Base-by-base conservation (phyloP, 305 asterid genomes). In the Fraxinus latifolia region DNA sequence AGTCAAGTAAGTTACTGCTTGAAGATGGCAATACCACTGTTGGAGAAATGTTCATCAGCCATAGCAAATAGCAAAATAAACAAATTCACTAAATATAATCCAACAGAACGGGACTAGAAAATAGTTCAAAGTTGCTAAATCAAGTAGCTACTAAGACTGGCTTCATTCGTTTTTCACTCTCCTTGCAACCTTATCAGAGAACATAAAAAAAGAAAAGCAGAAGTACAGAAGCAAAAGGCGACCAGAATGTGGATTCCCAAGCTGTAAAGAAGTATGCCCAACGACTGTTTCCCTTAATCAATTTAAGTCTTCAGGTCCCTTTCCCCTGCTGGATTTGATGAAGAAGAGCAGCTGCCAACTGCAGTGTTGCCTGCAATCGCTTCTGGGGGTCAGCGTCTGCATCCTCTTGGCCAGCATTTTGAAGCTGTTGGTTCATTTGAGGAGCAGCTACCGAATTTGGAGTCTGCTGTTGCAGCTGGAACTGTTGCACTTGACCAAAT, bases 271-370 rank as follows among this genome's bases (percentile, higher is more conserved):
- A 14, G 25, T 31, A 37, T 25, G 53, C 34, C 25, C 19, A 76
- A 76, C 2, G 79, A 68, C 25, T 31, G 42, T 72, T 75, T 55
- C 77, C 32, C 9, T 42, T 19, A 34, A 23, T 53, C 19, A 39
- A 50, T 78, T 85, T 23, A 75, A n/a, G 50, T 60, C 65, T 65
- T 90, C 82, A 90, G 60, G 85, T 89, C 85, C 95, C 92, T 84
- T 91, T 93, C 33, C 95, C 95, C 76, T 92, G 96, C 88, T 95
- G 97, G 82, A 95, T 94, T 88, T 95, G 99, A 90, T 95, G 95
- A 74, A 95, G 97, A 84, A 95, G 98, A 82, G 93, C 93, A 0
- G 99, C 97, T 1, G 98, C 99, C 65, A 93, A 87, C 89, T 92
- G 94, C 90, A 95, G 88, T 8, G 99, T 95, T 31, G 98, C 96